phyloP scores from a whole-genome alignment of 495 filamentous ascomycete species.

The Chlorociboria aeruginascens region DNA sequence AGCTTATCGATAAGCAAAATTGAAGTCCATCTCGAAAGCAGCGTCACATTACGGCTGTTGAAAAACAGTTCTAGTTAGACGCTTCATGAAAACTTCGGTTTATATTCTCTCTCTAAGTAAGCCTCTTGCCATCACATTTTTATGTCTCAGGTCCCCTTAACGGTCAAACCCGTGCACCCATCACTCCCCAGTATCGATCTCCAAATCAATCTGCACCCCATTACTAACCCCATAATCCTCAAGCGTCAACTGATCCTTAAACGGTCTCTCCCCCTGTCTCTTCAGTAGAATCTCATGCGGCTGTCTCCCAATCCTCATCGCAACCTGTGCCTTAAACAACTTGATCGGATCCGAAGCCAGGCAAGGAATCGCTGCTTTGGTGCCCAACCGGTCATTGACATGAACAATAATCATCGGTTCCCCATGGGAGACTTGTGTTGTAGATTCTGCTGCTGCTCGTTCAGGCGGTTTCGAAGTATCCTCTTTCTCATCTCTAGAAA shows the following conservation, averaged over 20 bases:
- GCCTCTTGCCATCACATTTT: no score
- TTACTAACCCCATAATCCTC: conserved; percentile 85
- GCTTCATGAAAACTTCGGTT: no score
- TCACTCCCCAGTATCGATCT: conserved; percentile 70
- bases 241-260: conserved; percentile 77
- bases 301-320: conserved; percentile 72
- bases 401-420: conserved; percentile 87
- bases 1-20: conserved; percentile 13
- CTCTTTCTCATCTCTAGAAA: not conserved
- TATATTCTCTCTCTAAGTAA: no score
- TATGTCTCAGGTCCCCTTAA: not conserved
- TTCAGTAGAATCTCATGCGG: conserved; percentile 86
- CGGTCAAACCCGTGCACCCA: not conserved
- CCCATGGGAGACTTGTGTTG: conserved; percentile 23
- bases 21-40: not conserved
- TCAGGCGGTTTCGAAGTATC: conserved; percentile 8
- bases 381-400: conserved; percentile 85
- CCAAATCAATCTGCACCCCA: conserved; percentile 82
- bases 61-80: no score
- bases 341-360: conserved; percentile 68
- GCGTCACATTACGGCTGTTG: not conserved
- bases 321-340: conserved; percentile 83
- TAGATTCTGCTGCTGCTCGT: conserved; percentile 19
- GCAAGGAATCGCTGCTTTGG: conserved; percentile 81
- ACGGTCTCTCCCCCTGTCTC: conserved; percentile 80